phyloP scores from a whole-genome alignment of 2,329 filamentous ascomycete genomes.

The Stemphylium lycopersici region DNA sequence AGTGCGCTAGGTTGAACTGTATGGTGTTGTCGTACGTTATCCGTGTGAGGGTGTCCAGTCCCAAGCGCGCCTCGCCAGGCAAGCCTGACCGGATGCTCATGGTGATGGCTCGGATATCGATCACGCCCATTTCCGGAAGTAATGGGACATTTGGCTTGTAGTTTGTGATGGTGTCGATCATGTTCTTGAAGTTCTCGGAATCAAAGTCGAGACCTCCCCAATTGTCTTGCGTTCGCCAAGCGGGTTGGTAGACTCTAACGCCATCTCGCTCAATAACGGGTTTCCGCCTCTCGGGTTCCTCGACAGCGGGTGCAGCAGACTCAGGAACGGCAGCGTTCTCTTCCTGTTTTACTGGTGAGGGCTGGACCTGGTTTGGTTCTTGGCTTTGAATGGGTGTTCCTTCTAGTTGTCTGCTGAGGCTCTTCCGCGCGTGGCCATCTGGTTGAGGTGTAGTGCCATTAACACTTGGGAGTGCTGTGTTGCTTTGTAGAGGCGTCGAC shows the following conservation, averaged over 20 bases:
- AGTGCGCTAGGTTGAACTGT: slow-evolving; percentile 44
- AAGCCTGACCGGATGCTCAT: slow-evolving; percentile 90
- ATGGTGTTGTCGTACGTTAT: slow-evolving; percentile 61
- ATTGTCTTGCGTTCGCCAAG: slow-evolving; percentile 32
- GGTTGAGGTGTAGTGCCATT: slow-evolving; percentile 57
- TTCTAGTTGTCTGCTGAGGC: slow-evolving; percentile 45
- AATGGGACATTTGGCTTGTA: slow-evolving; percentile 77
- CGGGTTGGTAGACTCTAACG: slow-evolving; percentile 38
- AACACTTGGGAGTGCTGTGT: slow-evolving; percentile 54
- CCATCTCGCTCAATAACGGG: slow-evolving; percentile 37
- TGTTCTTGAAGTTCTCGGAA: slow-evolving; percentile 69
- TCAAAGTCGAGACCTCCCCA: slow-evolving; percentile 51
- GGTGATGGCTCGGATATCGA: slow-evolving; percentile 88
- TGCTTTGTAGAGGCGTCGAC: slow-evolving; percentile 54
- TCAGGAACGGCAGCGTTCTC: slow-evolving; percentile 24
- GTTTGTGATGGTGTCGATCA: slow-evolving; percentile 69
- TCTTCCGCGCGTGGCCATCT: slow-evolving; percentile 45
- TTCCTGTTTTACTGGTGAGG: slow-evolving; percentile 40
- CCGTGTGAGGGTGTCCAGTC: slow-evolving; percentile 80
- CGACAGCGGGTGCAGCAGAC: slow-evolving; percentile 19
- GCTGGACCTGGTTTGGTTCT: slow-evolving; percentile 33
- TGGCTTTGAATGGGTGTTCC: slow-evolving; percentile 43
- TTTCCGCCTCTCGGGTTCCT: slow-evolving; percentile 29
- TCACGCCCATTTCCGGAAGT: slow-evolving; percentile 78
- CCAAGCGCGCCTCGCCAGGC: slow-evolving; percentile 85